Percentiles rank a stretch among this genome's conserved stretches.
Evolutionary conservation across 1,284 basidiomycete genomes (phyloP).

Genomic region (Cryptococcus wingfieldii): DNA sequence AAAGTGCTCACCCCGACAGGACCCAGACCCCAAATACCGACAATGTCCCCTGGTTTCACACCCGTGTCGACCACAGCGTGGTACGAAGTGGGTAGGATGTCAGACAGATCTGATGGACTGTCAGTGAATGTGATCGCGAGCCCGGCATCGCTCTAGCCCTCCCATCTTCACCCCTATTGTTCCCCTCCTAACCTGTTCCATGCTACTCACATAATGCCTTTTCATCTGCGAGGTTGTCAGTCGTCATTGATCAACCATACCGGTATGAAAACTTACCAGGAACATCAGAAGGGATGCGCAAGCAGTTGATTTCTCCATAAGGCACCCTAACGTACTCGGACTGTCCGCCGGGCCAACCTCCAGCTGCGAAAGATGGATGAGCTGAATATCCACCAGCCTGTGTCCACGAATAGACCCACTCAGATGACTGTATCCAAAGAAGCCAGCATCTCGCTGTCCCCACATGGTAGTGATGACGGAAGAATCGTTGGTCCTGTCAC

Average conservation of each 20-base stretch:
- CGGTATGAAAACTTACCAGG: constrained; percentile 54
- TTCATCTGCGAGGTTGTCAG: constrained; percentile 18
- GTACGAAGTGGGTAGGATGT: constrained; percentile 69
- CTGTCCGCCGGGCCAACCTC: constrained; percentile 70
- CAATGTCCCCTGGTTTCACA: constrained; percentile 55
- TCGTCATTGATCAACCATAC: background rate
- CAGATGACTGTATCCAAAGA: constrained; percentile 56
- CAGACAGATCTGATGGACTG: constrained; percentile 54
- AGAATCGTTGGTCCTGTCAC: constrained; percentile 66
- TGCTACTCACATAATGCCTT: constrained; percentile 26
- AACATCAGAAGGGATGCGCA: constrained; percentile 64
- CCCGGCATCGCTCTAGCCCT: background rate
- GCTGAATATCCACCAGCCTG: constrained; percentile 5
- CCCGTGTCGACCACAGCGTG: constrained; percentile 57
- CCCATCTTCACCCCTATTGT: background rate
- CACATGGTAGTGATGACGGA: constrained; percentile 61
- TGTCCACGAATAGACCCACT: constrained; percentile 5
- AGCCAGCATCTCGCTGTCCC: constrained; percentile 64
- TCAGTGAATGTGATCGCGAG: background rate
- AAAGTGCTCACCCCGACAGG: constrained; percentile 18
- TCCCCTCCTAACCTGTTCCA: background rate
- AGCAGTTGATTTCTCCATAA: constrained; percentile 63
- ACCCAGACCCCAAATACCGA: constrained; percentile 41
- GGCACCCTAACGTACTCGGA: constrained; percentile 57
- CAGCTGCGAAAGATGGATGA: constrained; percentile 40